A percentile compares a stretch with the other conserved stretches of the same genome.
These are phyloP conservation scores for Chloroidium sp. DNA, from an alignment of 163 green algal genomes.

Conservation along the genomic window DNA sequence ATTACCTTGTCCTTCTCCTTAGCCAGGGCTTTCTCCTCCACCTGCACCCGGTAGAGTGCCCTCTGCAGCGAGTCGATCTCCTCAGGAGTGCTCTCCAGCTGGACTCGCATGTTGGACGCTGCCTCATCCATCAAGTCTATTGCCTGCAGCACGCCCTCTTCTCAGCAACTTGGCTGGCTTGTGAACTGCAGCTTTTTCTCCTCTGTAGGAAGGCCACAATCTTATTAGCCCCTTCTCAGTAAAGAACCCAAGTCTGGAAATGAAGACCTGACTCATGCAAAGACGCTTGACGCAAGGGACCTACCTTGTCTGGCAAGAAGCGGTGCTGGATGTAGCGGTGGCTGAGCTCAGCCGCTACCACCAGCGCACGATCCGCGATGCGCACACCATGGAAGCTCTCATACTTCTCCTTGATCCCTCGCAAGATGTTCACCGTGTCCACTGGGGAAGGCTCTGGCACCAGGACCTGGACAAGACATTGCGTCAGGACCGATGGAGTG, in stretches of 20 bases:
- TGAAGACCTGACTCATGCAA: too few relatives aligned
- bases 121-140: conserved; percentile 97
- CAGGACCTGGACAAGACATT: conserved; percentile 78
- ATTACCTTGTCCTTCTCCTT: conserved; percentile 48
- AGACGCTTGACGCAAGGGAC: too few relatives aligned
- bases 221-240: too few relatives aligned
- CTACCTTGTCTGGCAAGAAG: conserved; percentile 40
- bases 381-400: conserved; percentile 70
- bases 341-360: conserved; percentile 71
- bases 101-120: conserved; percentile 61
- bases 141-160: conserved; percentile 31
- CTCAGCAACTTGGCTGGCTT: too few relatives aligned
- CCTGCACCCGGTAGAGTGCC: conserved; percentile 39
- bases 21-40: conserved; percentile 55
- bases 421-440: conserved; percentile 89
- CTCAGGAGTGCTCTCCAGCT: conserved; percentile 72
- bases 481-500: conserved; percentile 10
- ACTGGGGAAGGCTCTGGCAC: conserved; percentile 59
- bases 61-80: conserved; percentile 58
- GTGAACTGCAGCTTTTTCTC: too few relatives aligned
- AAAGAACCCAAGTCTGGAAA: too few relatives aligned
- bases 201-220: too few relatives aligned
- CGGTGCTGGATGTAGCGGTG: conserved; percentile 81
- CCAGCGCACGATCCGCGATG: conserved; percentile 75
- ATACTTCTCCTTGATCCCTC: conserved; percentile 73